Evolutionary conservation across 495 filamentous ascomycete species (phyloP).

Genomic region (Penicillium longicatenatum): DNA sequence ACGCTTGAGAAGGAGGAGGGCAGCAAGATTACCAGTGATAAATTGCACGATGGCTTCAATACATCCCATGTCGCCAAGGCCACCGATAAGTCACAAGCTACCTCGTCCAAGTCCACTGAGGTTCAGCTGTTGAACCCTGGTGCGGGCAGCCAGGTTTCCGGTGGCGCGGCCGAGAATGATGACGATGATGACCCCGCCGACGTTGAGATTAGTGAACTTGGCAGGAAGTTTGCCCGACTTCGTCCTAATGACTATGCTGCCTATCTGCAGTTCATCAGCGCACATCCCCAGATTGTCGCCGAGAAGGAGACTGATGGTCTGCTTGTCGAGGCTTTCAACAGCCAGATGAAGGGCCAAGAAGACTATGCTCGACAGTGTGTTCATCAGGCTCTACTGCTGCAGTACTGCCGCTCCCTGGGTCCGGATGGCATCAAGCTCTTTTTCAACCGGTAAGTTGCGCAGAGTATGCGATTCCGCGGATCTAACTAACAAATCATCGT

Average conservation of each 20-base stretch:
- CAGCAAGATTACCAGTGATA: constrained; percentile 91
- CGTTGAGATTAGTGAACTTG: constrained; percentile 74
- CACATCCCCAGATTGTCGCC: constrained; percentile 73
- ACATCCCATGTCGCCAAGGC: constrained; percentile 74
- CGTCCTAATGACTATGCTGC: constrained; percentile 70
- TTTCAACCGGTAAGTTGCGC: constrained; percentile 71
- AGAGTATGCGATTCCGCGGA: not conserved
- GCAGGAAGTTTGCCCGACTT: constrained; percentile 77
- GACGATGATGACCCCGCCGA: constrained; percentile 68
- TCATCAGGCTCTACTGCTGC: constrained; percentile 87
- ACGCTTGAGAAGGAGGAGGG: constrained; percentile 85
- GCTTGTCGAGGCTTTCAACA: constrained; percentile 87
- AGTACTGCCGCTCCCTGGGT: constrained; percentile 90
- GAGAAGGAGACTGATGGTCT: constrained; percentile 92
- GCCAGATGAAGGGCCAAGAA: constrained; percentile 70
- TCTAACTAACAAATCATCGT: constrained; percentile 13
- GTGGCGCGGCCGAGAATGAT: constrained; percentile 61
- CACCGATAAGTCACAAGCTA: constrained; percentile 41
- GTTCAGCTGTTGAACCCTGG: constrained; percentile 85
- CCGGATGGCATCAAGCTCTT: constrained; percentile 87
- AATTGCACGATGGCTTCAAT: constrained; percentile 89
- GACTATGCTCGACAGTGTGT: constrained; percentile 85
- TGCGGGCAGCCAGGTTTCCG: constrained; percentile 36
- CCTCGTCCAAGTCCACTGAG: constrained; percentile 33
- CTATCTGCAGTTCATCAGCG: constrained; percentile 70